These are phyloP conservation scores for Cutaneotrichosporon spelunceum DNA, from an alignment of 1,284 basidiomycete genomes.

Conservation along the genomic window DNA sequence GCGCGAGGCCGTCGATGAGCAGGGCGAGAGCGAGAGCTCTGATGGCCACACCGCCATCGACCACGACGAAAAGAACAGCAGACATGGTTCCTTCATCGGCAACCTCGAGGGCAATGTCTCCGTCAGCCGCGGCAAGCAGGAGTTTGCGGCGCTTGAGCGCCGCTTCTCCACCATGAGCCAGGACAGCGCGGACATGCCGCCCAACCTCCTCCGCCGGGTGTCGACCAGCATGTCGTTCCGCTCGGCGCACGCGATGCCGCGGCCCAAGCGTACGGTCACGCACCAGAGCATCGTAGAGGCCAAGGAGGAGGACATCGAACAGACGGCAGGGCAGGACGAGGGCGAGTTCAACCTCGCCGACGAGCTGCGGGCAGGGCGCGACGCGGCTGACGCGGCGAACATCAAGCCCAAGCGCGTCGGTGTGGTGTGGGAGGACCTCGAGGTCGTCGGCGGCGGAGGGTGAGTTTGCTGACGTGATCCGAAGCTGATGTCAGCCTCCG, in stretches of 20 bases:
- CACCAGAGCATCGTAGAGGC: conserved; percentile 6
- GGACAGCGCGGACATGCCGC: conserved; percentile 24
- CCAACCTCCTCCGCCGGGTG: conserved; percentile 29
- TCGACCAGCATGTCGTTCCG: conserved; percentile 32
- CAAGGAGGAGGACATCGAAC: conserved; percentile 32
- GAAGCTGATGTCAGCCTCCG: conserved; percentile 43
- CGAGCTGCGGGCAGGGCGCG: conserved; percentile 67
- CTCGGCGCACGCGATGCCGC: conserved; percentile 16
- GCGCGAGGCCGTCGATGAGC: conserved; percentile 5
- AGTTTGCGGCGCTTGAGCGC: conserved; percentile 47
- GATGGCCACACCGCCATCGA: conserved; percentile 2
- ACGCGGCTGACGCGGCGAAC: conserved; percentile 65
- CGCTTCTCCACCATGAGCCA: conserved; percentile 44
- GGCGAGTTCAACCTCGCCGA: conserved; percentile 58
- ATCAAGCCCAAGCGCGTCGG: conserved; percentile 80
- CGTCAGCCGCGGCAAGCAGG: conserved; percentile 38
- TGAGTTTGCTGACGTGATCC: not conserved
- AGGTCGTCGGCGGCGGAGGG: conserved; percentile 69
- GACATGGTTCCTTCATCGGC: conserved; percentile 35
- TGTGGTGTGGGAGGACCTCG: conserved; percentile 53
- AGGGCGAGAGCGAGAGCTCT: not conserved
- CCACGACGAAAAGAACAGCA: conserved; percentile 4
- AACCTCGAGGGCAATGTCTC: conserved; percentile 38
- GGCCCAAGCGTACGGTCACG: conserved; percentile 23
- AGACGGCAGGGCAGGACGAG: conserved; percentile 30